Conservation (phyloP, 306 rosid genomes). For the Sesbania bispinosa region DNA sequence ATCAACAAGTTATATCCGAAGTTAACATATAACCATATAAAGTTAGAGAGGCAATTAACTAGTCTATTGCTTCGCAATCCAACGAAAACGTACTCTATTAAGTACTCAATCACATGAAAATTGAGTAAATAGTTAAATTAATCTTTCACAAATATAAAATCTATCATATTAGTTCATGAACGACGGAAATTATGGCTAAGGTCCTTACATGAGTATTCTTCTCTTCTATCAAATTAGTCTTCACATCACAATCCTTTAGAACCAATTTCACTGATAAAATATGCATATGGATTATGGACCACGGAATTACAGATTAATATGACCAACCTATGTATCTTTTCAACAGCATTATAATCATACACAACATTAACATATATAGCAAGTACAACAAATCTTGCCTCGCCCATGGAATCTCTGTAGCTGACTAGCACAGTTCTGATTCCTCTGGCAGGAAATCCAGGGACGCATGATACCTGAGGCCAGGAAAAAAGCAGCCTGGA, state of each 20-base stretch:
- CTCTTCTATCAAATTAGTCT: neutral
- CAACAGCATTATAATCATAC: too few relatives aligned
- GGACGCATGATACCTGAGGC: conserved; percentile 81
- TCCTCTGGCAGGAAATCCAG: conserved; percentile 77
- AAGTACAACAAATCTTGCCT: conserved; percentile 38
- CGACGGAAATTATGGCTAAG: neutral
- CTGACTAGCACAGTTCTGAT: conserved; percentile 60
- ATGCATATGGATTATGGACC: neutral
- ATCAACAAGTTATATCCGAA: neutral
- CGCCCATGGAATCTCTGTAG: conserved; percentile 54
- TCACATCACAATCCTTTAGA: neutral
- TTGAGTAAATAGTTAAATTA: neutral
- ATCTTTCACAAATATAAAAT: neutral
- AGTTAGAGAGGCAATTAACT: neutral
- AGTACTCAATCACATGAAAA: conserved; percentile 4
- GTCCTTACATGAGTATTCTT: neutral
- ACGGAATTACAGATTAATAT: too few relatives aligned
- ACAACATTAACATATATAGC: neutral
- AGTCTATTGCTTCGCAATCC: neutral
- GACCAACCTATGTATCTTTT: too few relatives aligned
- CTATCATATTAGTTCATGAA: neutral
- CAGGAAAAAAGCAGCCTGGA: conserved; percentile 74
- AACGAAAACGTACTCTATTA: neutral
- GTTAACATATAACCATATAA: neutral
- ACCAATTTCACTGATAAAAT: neutral